These are phyloP conservation scores for Neonectria punicea DNA, from an alignment of 2,329 filamentous ascomycete species.

Conservation along the genomic window DNA sequence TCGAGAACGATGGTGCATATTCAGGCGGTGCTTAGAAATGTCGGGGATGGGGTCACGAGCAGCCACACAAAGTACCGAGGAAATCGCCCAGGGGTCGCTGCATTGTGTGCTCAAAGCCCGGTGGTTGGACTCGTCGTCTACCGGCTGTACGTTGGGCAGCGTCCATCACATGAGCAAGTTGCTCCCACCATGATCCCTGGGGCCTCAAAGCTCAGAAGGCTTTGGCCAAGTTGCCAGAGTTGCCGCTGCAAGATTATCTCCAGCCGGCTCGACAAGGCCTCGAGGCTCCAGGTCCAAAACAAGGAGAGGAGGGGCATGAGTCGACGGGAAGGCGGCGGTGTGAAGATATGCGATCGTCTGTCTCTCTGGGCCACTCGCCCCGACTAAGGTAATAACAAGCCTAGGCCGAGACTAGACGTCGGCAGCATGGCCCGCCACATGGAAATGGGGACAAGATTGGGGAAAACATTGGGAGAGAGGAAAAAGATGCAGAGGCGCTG, in stretches of 20 bases:
- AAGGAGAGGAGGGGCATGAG: neutral
- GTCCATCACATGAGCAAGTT: neutral
- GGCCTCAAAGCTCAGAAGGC: neutral
- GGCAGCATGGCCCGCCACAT: constrained; percentile 3
- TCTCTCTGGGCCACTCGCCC: neutral
- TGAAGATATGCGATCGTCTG: constrained; percentile 13
- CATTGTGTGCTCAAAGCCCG: neutral
- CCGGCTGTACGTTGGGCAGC: neutral
- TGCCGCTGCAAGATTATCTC: constrained; percentile 15
- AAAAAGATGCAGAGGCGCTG: constrained; percentile 1
- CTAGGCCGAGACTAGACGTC: neutral
- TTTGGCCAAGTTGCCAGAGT: neutral
- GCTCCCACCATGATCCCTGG: neutral
- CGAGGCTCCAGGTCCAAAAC: neutral
- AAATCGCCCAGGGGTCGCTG: neutral
- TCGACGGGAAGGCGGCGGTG: constrained; percentile 19
- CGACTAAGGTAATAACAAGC: neutral
- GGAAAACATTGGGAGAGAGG: neutral
- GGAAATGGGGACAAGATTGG: neutral
- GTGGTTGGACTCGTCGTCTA: constrained; percentile 6
- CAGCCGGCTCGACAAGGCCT: neutral
- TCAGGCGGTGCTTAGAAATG: neutral
- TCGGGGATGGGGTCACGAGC: neutral
- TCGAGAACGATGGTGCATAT: neutral
- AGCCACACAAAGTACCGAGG: neutral